phyloP scores from a whole-genome alignment of 228 moss, liverwort and hornwort genomes.

The Sphagnum fallax region DNA sequence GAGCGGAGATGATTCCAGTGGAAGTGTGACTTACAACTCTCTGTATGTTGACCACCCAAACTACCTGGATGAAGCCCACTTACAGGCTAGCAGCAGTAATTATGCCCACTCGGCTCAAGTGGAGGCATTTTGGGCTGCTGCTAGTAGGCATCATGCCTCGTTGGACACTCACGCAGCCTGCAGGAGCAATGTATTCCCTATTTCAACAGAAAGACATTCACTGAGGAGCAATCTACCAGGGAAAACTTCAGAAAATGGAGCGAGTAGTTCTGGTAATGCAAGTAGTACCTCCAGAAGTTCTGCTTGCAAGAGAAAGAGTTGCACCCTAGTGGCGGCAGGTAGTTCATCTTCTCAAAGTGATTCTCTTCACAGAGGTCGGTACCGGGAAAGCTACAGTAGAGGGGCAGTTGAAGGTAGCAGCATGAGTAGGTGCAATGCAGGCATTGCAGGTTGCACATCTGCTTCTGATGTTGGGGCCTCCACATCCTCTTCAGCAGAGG shows the following conservation, averaged over 20 bases:
- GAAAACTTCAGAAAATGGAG: slow-evolving; percentile 22
- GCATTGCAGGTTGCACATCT: slow-evolving; percentile 45
- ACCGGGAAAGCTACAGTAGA: slow-evolving; percentile 43
- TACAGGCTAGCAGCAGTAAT: slow-evolving; percentile 29
- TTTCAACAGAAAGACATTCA: slow-evolving; percentile 36
- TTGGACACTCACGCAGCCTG: slow-evolving; percentile 38
- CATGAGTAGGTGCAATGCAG: slow-evolving; percentile 42
- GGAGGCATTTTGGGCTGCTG: slow-evolving; percentile 28
- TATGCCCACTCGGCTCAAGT: slow-evolving; percentile 1
- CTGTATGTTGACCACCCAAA: slow-evolving; percentile 32
- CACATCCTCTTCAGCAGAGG: slow-evolving; percentile 44
- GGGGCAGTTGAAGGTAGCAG: slow-evolving; percentile 41
- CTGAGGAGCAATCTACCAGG: slow-evolving; percentile 22
- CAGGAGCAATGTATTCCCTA: slow-evolving; percentile 33
- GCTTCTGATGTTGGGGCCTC: slow-evolving; percentile 43
- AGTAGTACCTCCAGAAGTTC: slow-evolving; percentile 68
- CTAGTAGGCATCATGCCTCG: slow-evolving; percentile 31
- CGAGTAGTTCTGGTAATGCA: slow-evolving; percentile 36
- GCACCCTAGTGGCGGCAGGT: slow-evolving; percentile 49
- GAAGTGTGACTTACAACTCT: slow-evolving; percentile 39
- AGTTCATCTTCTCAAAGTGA: slow-evolving; percentile 46
- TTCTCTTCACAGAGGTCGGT: slow-evolving; percentile 52
- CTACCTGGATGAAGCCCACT: slow-evolving; percentile 33
- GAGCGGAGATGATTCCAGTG: slow-evolving; percentile 30
- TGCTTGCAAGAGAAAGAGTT: slow-evolving; percentile 83